phyloP scores from a whole-genome alignment of 768 basidiomycete species.

The Serpula lacrymans region DNA sequence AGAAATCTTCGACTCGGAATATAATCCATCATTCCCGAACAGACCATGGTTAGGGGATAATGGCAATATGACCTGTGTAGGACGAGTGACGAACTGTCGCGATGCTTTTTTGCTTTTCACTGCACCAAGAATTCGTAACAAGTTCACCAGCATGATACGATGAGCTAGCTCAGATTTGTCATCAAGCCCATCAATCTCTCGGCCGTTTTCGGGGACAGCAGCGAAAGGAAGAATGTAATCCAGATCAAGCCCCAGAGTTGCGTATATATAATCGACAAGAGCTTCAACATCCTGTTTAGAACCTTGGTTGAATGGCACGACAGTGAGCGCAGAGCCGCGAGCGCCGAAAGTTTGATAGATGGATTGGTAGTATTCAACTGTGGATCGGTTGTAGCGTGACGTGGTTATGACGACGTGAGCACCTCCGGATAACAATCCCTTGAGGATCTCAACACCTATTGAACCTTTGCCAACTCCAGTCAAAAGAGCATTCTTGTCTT shows the following conservation, averaged over 20 bases:
- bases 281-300: slow-evolving; percentile 99
- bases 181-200: slow-evolving; percentile 96
- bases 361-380: slow-evolving; percentile 97
- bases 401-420: slow-evolving; percentile 97
- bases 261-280: slow-evolving; percentile 97
- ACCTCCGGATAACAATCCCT: slow-evolving; percentile 94
- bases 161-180: slow-evolving; percentile 98
- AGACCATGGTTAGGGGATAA: slow-evolving; percentile 97
- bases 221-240: slow-evolving; percentile 99
- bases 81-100: slow-evolving; percentile 93
- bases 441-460: slow-evolving; percentile 96
- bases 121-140: slow-evolving; percentile 92
- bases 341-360: slow-evolving; percentile 96
- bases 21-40: slow-evolving; percentile 96
- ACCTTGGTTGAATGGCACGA: slow-evolving; percentile 99
- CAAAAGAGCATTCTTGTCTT: slow-evolving; percentile 97
- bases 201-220: slow-evolving; percentile 96
- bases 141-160: slow-evolving; percentile 97
- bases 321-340: slow-evolving; percentile 93
- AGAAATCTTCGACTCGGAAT: slow-evolving; percentile 98
- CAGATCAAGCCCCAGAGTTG: slow-evolving; percentile 90
- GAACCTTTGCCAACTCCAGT: slow-evolving; percentile 98
- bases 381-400: slow-evolving; percentile 92
- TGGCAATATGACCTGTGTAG: slow-evolving; percentile 97
- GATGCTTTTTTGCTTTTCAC: slow-evolving; percentile 99